Evolutionary conservation across 768 basidiomycete species (phyloP), one percentile per base, ranked within the genome.

Genomic region (Porpolomopsis calyptriformis): DNA sequence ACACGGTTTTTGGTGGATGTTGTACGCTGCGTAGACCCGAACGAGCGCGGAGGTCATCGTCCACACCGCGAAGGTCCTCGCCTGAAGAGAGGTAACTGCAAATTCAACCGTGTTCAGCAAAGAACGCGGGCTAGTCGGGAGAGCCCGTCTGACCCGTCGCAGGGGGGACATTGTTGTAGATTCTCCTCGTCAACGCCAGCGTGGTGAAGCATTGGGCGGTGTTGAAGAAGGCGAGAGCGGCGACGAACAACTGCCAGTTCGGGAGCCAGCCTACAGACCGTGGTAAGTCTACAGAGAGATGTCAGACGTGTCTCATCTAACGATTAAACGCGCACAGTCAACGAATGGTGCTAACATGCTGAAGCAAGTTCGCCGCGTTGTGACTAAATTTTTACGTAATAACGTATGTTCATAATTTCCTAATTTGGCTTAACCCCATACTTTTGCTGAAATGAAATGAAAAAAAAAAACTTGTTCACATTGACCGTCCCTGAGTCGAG

Each of bases 11-110:
- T 79, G 71, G 48, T 80, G 68, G 53, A 97, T 85, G 59, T 97
- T 72, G 64, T 92, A 97, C 4, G 94, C 91, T 9, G 90, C 87
- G 55, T 92, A 92, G 40, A 72, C 67, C 27, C 94, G 80, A 40
- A 98, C 79, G 38, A 85, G 66, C 19, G 86, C 88, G 6, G 89
- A 78, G 4, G 85, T 82, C 42, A 94, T 61, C 0, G 93, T 97
- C 94, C 94, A 99, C 1, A 78, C 73, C 1, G 77, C 93, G 59
- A 96, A 96, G 4, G 91, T 87, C 38, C 94, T 76, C 29, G 88
- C 85, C 53, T 93, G 88, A 16, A 98, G 72, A 14, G 72, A 64
- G 5, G 89, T 92, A 9, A 99, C 94, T 94, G 64, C 33, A 7
- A 5, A 26, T 46, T 25, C 24, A 47, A 16, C 18, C 6, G 33